phyloP scores from a whole-genome alignment of 148 eudicot species.

The Chenopodium album region DNA sequence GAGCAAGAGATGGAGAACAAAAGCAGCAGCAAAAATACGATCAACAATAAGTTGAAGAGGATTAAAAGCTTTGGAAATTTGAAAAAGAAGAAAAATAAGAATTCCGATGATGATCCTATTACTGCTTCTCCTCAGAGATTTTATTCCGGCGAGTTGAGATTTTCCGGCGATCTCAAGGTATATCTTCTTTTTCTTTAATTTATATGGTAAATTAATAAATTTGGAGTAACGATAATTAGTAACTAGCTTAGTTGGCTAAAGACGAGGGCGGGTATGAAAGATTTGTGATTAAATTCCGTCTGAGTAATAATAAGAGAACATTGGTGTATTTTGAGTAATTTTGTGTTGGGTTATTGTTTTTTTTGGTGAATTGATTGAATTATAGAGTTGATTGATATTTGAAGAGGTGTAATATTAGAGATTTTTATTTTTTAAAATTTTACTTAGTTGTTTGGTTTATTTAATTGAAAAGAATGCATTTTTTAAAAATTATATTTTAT shows the following conservation, averaged over 20 bases:
- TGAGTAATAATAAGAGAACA: too few relatives aligned
- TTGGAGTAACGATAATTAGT: too few relatives aligned
- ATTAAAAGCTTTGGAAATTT: constrained; percentile 41
- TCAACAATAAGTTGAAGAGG: constrained; percentile 41
- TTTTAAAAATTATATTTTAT: too few relatives aligned
- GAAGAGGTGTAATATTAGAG: background rate
- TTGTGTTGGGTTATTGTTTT: background rate
- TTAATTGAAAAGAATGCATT: too few relatives aligned
- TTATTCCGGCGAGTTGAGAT: constrained; percentile 56
- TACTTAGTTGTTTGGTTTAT: too few relatives aligned
- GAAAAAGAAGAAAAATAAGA: constrained; percentile 27
- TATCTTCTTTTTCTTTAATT: background rate
- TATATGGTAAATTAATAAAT: too few relatives aligned
- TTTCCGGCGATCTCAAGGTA: constrained; percentile 49
- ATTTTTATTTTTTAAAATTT: background rate
- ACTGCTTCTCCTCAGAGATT: constrained; percentile 35
- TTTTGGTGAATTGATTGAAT: background rate
- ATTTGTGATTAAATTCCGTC: too few relatives aligned
- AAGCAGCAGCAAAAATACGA: background rate
- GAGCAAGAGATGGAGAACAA: background rate
- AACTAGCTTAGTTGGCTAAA: too few relatives aligned
- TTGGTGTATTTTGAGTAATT: background rate
- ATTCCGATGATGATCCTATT: constrained; percentile 26
- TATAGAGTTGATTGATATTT: background rate
- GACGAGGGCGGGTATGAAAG: too few relatives aligned